phyloP scores from a whole-genome alignment of 768 basidiomycete genomes.

The Mycena latifolia region DNA sequence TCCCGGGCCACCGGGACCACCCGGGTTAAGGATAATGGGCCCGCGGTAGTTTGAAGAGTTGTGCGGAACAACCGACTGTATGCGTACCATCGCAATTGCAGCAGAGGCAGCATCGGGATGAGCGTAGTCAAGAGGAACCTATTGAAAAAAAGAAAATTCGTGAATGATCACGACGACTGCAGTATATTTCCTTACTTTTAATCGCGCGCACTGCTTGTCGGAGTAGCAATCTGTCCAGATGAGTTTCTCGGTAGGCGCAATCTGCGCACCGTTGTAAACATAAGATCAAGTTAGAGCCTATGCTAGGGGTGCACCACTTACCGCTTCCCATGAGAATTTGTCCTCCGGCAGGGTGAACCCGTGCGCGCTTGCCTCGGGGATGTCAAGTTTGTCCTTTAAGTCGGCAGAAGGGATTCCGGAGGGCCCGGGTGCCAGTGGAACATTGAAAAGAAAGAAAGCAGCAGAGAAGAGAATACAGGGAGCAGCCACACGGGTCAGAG shows the following conservation, averaged over 20 bases:
- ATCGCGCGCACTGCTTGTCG: background rate
- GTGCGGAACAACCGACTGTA: slow-evolving; percentile 26
- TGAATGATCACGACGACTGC: too few relatives aligned
- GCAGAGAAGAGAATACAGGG: too few relatives aligned
- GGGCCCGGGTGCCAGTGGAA: too few relatives aligned
- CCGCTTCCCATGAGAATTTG: background rate
- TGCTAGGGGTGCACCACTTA: background rate
- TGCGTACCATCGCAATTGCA: slow-evolving; percentile 36
- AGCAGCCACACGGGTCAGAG: too few relatives aligned
- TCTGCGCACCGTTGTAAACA: too few relatives aligned
- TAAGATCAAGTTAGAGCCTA: background rate
- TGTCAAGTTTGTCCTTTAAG: too few relatives aligned
- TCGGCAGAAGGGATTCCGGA: too few relatives aligned
- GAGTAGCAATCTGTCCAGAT: slow-evolving; percentile 26
- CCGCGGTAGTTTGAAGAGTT: slow-evolving; percentile 33
- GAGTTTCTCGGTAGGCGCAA: slow-evolving; percentile 17
- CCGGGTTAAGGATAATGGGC: slow-evolving; percentile 38
- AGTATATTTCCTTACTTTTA: background rate
- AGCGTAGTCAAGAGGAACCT: slow-evolving; percentile 37
- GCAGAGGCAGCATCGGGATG: slow-evolving; percentile 28
- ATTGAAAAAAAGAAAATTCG: background rate
- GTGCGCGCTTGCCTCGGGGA: too few relatives aligned
- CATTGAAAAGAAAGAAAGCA: too few relatives aligned
- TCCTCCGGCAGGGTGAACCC: too few relatives aligned
- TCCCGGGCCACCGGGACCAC: slow-evolving; percentile 38